phyloP scores from a whole-genome alignment of 306 rosid genomes.

The Gastrolobium villosum region DNA sequence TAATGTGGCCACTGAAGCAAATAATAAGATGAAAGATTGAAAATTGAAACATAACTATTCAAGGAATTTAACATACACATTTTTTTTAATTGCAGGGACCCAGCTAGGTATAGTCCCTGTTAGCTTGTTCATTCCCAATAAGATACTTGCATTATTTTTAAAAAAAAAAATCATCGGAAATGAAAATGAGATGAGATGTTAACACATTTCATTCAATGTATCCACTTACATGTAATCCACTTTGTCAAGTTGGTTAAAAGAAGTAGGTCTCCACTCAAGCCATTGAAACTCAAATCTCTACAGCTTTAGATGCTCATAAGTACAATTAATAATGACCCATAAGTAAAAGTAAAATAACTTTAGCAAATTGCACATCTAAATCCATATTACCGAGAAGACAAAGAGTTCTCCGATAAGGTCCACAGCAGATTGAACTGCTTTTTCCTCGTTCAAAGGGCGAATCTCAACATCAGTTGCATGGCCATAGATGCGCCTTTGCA shows the following conservation, averaged over 20 bases:
- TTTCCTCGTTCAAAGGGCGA: no score
- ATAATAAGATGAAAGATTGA: slow-evolving; percentile 25
- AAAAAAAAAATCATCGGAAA: slow-evolving; percentile 4
- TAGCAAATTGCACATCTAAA: no score
- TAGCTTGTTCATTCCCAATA: slow-evolving; percentile 78
- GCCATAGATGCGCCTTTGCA: no score
- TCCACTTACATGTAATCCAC: slow-evolving; percentile 76
- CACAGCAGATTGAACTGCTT: no score
- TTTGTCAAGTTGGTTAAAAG: slow-evolving; percentile 63
- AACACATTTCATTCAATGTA: neutral
- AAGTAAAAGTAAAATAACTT: no score
- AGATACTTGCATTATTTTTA: slow-evolving; percentile 67
- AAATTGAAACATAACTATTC: slow-evolving; percentile 12
- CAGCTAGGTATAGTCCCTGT: slow-evolving; percentile 76
- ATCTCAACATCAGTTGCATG: no score
- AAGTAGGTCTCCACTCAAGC: slow-evolving; percentile 74
- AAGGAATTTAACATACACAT: slow-evolving; percentile 59
- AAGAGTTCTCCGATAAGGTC: no score
- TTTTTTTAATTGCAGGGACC: slow-evolving; percentile 64
- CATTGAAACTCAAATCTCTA: slow-evolving; percentile 90
- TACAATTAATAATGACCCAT: no score
- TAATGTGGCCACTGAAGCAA: neutral
- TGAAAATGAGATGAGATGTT: slow-evolving; percentile 14
- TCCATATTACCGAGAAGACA: no score
- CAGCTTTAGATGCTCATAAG: no score